Evolutionary conservation across 2,329 filamentous ascomycete genomes (phyloP), one percentile per base, ranked within the genome.

Genomic region (Colletotrichum paranaense): DNA sequence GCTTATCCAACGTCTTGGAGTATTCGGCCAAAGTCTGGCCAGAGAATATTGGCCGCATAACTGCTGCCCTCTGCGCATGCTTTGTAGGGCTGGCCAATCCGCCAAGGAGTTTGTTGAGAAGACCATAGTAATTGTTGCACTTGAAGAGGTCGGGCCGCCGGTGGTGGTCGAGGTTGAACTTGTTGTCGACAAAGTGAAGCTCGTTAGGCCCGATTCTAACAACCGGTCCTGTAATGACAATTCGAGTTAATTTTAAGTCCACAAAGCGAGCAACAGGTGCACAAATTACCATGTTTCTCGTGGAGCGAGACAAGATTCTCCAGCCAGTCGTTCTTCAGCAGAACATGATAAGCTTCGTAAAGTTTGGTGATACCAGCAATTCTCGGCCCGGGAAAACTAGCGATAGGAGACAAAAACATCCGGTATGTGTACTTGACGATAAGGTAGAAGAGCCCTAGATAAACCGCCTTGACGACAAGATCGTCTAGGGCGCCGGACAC

Each of bases 161-260:
- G 68, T 76, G 75, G n/a, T 72, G 66, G n/a, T 72, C 57, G 9
- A 76, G 49, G 42, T 57, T 64, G 2, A 72, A 76, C 6, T 75
- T 32, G 56, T 76, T 72, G 26, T 76, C 74, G 26, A 53, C 28
- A 35, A 74, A 76, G 49, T 76, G 75, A 2, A 76, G 24, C 30
- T 76, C 75, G 14, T 74, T 76, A 3, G 75, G 75, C 3, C 74
- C 74, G 4, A 76, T 76, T 12, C 72, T 42, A 6, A 76, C 68
- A 8, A 76, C 59, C 16, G 74, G 74, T 3, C 73, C 73, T 76
- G 12, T 5, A 1, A n/a, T 38, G 12, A 30, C 8, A 26, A 24
- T n/a, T 3, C 9, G 9, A 32, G 30, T 32, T 11, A 26, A 26
- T 14, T n/a, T 5, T 6, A 5, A 38, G 28, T n/a, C 7, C 42